Base-by-base conservation (phyloP, 305 asterid species). In the Fraxinus xanthoxyloides region DNA sequence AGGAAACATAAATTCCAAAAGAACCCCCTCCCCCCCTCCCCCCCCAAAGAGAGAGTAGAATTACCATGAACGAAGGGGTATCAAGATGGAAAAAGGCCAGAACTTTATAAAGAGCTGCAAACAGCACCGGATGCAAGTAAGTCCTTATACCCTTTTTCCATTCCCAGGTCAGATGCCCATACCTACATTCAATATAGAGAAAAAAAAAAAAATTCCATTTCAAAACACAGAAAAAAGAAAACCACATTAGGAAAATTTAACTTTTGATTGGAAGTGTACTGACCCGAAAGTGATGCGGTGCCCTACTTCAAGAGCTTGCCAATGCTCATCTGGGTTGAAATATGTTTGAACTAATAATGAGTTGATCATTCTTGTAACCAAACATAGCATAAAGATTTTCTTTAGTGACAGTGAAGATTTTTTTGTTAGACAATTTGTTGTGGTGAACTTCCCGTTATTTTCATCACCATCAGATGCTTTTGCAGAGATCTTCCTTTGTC, bases 111-210 rank as follows among this genome's bases (percentile, higher is more conserved):
- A 94, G 92, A 76, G 88, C 88, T 80, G 94, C 93, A 90, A 96
- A 93, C 77, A 96, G 81, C 26, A 89, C 48, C 19, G 98, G 98
- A 87, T 96, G 99, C 90, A 94, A 85, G 89, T 92, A 96, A 84
- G 97, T 92, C 89, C 98, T 88, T 76, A 93, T 86, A 46, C 98
- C 97, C 90, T 84, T 89, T 83, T 87, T 80, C 99, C 99, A 96
- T 83, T 96, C 99, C 99, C 98, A 96, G 3, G 99, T 94, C 90
- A 96, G 89, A 93, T 96, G 98, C 30, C 98, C 99, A 84, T 91
- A 92, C 87, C 98, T 94, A 79, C 61, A 80, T 15, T 8, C 30
- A 67, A 3, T 7, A 36, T 72, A 32, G 36, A 70, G n/a, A n/a
- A n/a, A n/a, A n/a, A n/a, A n/a, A n/a, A n/a, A n/a, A 36, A 24